Base-by-base conservation (phyloP, 139 green algal genomes). In the Chlamydomonas schloesseri region DNA sequence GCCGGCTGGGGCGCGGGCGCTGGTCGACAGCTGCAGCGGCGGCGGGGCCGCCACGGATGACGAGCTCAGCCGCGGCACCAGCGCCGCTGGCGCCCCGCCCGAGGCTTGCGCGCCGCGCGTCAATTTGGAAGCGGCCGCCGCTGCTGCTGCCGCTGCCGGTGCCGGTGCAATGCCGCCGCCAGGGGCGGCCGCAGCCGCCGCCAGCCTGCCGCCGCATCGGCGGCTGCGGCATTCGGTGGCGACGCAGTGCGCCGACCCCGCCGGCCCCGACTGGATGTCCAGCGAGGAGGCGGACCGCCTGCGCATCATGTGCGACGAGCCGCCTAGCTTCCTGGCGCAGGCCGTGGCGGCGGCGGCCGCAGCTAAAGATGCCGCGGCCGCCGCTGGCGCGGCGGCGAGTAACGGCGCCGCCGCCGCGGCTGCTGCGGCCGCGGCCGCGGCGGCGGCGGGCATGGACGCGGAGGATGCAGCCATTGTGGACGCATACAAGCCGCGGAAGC, bases 271-370 rank as follows among this genome's bases (percentile, higher is more conserved):
- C 46, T 85, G 79, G 79, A 33, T 85, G 21, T 75, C 31, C 17
- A 85, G 65, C 10, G 47, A 85, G 79, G 79, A 85, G 67, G 79
- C 67, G 0, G 79, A 85, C 67, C 46, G 47, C 14, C 46, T 85
- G 65, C 79, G 79, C 3, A 85, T 85, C 50, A 85, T 85, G 79
- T 76, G 65, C 79, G 79, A 85, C 33, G 79, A 85, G 46, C 31
- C 79, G 13, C 79, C 79, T 1, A 70, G 46, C 4, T 85, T 77
- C 34, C n/a, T 77, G 29, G 6, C 34, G 79, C 13, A 50, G 31
- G 8, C 60, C 20, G 18, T 24, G 24, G 60, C 60, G 60, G 23
- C 60, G 18, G 8, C 60, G 24, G 23, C 60, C 23, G 11, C 24
- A 23, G 60, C 60, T 2, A 23, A 23, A 2, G 60, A 31, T 23